phyloP scores from a whole-genome alignment of 352 stramenopile species.

The Phytophthora tentaculata region DNA sequence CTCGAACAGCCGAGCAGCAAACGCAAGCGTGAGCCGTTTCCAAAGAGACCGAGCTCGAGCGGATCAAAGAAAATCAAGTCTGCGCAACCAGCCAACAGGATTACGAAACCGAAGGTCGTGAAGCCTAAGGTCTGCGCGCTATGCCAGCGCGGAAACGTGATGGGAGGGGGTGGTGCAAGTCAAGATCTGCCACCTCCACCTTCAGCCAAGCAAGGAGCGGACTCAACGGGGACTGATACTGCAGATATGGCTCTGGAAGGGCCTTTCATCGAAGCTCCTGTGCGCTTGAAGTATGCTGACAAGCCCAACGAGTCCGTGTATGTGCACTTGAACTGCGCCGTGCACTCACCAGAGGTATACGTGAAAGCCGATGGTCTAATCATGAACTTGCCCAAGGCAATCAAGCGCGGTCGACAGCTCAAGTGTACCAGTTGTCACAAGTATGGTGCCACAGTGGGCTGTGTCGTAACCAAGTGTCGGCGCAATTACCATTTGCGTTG shows the following conservation, averaged over 20 bases:
- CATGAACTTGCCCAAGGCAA: slow-evolving; percentile 75
- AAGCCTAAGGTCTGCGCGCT: slow-evolving; percentile 62
- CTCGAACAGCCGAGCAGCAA: slow-evolving; percentile 31
- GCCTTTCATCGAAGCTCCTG: slow-evolving; percentile 74
- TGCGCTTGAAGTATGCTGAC: slow-evolving; percentile 78
- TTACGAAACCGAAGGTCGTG: slow-evolving; percentile 34
- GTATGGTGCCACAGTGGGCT: slow-evolving; percentile 76
- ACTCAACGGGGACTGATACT: slow-evolving; percentile 28
- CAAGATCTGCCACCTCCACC: slow-evolving; percentile 6
- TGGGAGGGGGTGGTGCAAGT: slow-evolving; percentile 22
- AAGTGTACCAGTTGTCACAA: slow-evolving; percentile 75
- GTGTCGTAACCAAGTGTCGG: slow-evolving; percentile 77
- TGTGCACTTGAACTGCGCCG: slow-evolving; percentile 84
- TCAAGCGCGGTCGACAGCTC: slow-evolving; percentile 82
- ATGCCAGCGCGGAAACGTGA: slow-evolving; percentile 61
- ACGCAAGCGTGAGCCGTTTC: slow-evolving; percentile 34
- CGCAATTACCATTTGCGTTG: slow-evolving; percentile 85
- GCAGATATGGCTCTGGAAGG: slow-evolving; percentile 58
- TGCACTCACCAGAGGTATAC: slow-evolving; percentile 85
- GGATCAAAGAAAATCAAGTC: slow-evolving; percentile 34
- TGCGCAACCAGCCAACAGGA: slow-evolving; percentile 10
- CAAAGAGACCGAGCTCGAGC: slow-evolving; percentile 18
- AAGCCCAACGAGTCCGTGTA: slow-evolving; percentile 71
- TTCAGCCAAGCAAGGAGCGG: slow-evolving; percentile 21
- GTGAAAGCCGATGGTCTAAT: slow-evolving; percentile 84